Percentiles rank a stretch among this genome's conserved stretches.
These are phyloP conservation scores for Lasiodiplodia hormozganensis DNA, from an alignment of 2,329 filamentous ascomycete genomes.

Conservation along the genomic window DNA sequence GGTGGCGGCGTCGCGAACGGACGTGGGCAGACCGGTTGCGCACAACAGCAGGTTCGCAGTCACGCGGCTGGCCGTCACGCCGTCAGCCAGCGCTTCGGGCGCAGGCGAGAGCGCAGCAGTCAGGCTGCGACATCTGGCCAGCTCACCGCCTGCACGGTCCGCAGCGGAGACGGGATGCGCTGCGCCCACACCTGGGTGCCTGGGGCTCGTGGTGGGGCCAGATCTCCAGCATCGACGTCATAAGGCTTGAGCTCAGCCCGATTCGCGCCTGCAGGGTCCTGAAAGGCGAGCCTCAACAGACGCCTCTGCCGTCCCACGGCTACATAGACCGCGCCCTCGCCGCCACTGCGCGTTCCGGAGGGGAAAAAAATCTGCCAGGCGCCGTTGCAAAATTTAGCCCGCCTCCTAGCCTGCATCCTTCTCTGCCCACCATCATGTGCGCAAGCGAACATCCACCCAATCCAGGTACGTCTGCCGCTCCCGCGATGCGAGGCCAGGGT, in stretches of 20 bases:
- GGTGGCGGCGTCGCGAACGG: not conserved
- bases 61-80: conserved; percentile 1
- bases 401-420: not conserved
- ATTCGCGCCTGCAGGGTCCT: not conserved
- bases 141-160: not conserved
- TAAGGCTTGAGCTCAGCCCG: not conserved
- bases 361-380: not conserved
- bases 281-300: not conserved
- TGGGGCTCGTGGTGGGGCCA: conserved; percentile 6
- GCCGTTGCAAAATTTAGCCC: not conserved
- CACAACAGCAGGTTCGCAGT: not conserved
- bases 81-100: not conserved
- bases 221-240: not conserved
- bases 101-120: not conserved
- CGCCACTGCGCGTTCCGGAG: not conserved
- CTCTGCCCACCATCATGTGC: not conserved
- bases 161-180: not conserved
- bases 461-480: not conserved
- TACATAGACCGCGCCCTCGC: not conserved
- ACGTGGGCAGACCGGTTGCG: not conserved
- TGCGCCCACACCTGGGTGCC: not conserved
- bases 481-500: not conserved
- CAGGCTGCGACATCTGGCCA: conserved; percentile 8
- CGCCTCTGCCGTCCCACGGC: not conserved
- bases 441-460: not conserved